Base-by-base conservation (phyloP, 495 filamentous ascomycete species). In the Parathielavia appendiculata region DNA sequence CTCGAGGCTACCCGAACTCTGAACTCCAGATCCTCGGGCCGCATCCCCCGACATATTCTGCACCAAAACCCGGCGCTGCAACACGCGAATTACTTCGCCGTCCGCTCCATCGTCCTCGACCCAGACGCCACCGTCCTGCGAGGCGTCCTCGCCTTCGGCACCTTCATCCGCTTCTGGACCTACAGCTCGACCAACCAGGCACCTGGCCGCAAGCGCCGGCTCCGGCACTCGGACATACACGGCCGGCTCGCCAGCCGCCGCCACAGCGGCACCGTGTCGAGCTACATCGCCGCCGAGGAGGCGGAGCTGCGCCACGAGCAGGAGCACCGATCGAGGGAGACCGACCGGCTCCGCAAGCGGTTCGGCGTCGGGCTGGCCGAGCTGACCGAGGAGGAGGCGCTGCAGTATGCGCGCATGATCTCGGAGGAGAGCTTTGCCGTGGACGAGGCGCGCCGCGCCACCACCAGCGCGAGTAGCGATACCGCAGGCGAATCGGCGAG, bases 61-160 rank as follows among this genome's bases (percentile, higher is more conserved):
- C 51, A 69, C 9, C 49, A 63, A 0, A 73, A 75, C 48, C 74
- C 76, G 7, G 65, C 71, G 1, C 54, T 76, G 17, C 60, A 63
- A 9, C 62, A 71, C 16, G 83, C 88, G 57, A 92, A 92, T 61
- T 86, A 87, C 60, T 91, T 87, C 62, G 89, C 90, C 41, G 89
- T 89, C 11, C 83, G 91, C 12, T 90, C 90, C 30, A 87, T 97
- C 48, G 83, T 77, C 54, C 79, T 98, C 16, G 95, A 98, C 68
- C 89, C 95, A 0, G 91, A 98, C 63, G 84, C 93, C 34, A 92
- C 90, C 0, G 76, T 84, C 1, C 83, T 98, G n/a, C 84, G 92
- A n/a, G 93, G 93, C 40, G 86, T 92, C 69, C 88, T 97, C 10
- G 86, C 92, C 0, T 80, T 95, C 34, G 93, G 95, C 39, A 88